phyloP scores from a whole-genome alignment of 345 rosid genomes.

The Populus pruinosa region DNA sequence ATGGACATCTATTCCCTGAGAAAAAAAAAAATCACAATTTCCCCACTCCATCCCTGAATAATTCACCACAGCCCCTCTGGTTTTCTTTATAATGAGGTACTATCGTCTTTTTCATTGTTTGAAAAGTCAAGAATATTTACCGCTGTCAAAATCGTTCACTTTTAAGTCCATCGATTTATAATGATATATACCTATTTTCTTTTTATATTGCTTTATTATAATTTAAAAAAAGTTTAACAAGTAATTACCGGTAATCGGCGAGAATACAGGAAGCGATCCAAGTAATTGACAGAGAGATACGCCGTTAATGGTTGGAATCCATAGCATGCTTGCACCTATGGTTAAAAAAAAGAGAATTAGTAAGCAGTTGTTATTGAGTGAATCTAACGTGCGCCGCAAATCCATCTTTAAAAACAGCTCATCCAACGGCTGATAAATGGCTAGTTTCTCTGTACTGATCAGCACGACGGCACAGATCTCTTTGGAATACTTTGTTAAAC shows the following conservation, averaged over 20 bases:
- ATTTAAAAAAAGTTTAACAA: neutral
- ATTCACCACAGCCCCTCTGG: neutral
- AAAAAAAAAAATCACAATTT: neutral
- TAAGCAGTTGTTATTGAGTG: neutral
- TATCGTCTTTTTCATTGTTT: constrained; percentile 26
- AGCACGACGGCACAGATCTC: constrained; percentile 11
- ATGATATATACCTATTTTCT: neutral
- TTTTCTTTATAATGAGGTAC: neutral
- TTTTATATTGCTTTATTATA: neutral
- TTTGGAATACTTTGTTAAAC: neutral
- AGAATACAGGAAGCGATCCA: constrained; percentile 81
- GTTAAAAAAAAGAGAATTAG: neutral
- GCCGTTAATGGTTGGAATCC: constrained; percentile 89
- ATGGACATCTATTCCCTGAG: neutral
- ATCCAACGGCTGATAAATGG: constrained; percentile 11
- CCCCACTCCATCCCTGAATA: neutral
- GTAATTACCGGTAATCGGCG: constrained; percentile 68
- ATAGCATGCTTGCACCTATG: constrained; percentile 67
- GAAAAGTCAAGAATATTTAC: constrained; percentile 44
- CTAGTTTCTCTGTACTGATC: neutral
- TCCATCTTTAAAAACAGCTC: neutral
- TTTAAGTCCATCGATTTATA: constrained; percentile 8
- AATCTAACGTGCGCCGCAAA: neutral
- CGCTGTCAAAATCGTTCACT: constrained; percentile 23
- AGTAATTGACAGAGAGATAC: constrained; percentile 90